Percentiles rank a stretch among this genome's conserved stretches.
These are phyloP conservation scores for Plasmodium malariae DNA, from an alignment of 169 alveolate genomes.

Conservation along the genomic window DNA sequence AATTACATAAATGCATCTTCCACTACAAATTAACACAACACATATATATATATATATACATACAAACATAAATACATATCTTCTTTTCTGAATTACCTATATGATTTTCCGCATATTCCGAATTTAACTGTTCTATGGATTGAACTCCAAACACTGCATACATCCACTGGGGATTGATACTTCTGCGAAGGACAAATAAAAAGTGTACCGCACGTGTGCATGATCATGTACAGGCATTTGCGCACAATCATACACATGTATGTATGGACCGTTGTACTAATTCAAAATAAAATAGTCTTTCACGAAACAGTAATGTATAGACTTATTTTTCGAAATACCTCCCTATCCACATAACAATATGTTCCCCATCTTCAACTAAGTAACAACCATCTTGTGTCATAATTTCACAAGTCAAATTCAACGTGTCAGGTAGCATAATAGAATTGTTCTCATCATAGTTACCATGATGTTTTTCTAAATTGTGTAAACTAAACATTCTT, in stretches of 20 bases:
- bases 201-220: background rate
- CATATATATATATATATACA: slow-evolving; percentile 4
- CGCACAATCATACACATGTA: background rate
- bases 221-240: background rate
- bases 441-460: slow-evolving; percentile 73
- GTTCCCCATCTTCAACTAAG: slow-evolving; percentile 91
- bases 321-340: slow-evolving; percentile 62
- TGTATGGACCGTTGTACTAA: background rate
- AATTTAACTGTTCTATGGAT: slow-evolving; percentile 85
- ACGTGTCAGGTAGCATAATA: slow-evolving; percentile 78
- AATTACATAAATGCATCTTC: background rate
- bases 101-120: slow-evolving; percentile 88
- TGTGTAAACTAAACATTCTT: slow-evolving; percentile 85
- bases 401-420: slow-evolving; percentile 87
- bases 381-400: slow-evolving; percentile 91
- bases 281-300: background rate
- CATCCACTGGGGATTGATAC: slow-evolving; percentile 86
- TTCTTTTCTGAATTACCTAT: slow-evolving; percentile 73
- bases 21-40: background rate
- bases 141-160: slow-evolving; percentile 87
- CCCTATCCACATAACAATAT: slow-evolving; percentile 92
- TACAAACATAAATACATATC: background rate
- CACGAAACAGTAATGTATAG: background rate
- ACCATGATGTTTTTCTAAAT: slow-evolving; percentile 77
- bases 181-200: slow-evolving; percentile 40